Base-by-base conservation (phyloP, 164 flowering plant species). In the Stephania japonica region DNA sequence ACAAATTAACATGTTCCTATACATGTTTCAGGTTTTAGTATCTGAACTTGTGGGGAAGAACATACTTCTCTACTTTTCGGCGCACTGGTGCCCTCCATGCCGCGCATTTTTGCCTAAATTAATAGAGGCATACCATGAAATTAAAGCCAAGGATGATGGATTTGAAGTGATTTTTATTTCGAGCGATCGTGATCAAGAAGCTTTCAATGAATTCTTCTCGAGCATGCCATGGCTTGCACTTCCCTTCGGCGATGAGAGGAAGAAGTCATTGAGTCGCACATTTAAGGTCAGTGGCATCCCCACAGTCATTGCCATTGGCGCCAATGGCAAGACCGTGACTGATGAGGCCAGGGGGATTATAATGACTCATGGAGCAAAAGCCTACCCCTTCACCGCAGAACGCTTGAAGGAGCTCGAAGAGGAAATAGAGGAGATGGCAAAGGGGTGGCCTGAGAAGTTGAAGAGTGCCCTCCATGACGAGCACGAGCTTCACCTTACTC, bases 191-290 rank as follows among this genome's bases (percentile, higher is more conserved):
- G 16, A 87, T 42, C 85, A 88, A 32, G 18, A 80, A 6, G 79
- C 91, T 9, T 91, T 90, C 67, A 85, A 90, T 47, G 89, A 85
- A 7, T 88, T 49, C 80, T 90, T 79, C 70, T 61, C 85, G 0
- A 44, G 47, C 7, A 93, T 93, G 97, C 97, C 95, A 11, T 91
- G 97, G 93, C 67, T 90, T 64, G 89, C 93, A 0, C 84, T 91
- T 16, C 95, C 97, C 1, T 89, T 80, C 74, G 89, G 87, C 1
- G 97, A 93, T 50, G 59, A 41, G 9, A 76, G 88, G 73, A 83
- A 84, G 80, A 65, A 73, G 18, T 73, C 69, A 2, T 67, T 93
- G 75, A 74, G 75, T 25, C 80, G 82, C 56, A 78, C 12, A 1
- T 89, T 91, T 82, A 87, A 87, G 78, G 80, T 88, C 68, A 0